Conservation (phyloP, 139 green algal genomes). For the Desmodesmus armatus region DNA sequence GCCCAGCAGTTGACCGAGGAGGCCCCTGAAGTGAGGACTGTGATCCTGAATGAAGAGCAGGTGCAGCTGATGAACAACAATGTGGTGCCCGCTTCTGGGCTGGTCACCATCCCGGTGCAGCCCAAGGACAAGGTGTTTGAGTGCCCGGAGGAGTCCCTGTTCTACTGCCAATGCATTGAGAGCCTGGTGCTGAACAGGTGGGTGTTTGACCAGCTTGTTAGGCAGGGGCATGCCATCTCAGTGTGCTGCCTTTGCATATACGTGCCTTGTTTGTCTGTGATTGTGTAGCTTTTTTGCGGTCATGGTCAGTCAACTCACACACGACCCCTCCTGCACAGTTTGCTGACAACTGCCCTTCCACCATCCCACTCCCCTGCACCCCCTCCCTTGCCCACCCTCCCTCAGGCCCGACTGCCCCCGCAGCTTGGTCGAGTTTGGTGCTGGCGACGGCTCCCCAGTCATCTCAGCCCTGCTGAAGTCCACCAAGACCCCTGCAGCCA, state of each 20-base stretch:
- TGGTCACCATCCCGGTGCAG: conserved; percentile 8
- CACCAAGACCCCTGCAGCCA: background rate
- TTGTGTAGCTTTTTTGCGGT: no score
- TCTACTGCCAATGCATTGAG: conserved; percentile 59
- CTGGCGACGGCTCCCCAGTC: conserved; percentile 60
- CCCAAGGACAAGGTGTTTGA: conserved; percentile 56
- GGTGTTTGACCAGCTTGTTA: no score
- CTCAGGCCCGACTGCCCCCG: conserved; percentile 3
- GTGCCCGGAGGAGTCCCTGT: conserved; percentile 61
- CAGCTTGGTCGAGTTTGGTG: conserved; percentile 63
- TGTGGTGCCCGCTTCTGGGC: background rate
- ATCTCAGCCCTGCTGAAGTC: conserved; percentile 51
- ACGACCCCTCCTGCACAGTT: background rate
- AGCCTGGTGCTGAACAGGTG: conserved; percentile 57
- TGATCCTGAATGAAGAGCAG: conserved; percentile 27
- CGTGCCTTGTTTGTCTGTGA: no score
- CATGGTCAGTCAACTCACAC: no score
- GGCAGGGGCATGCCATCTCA: no score
- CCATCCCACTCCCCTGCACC: background rate
- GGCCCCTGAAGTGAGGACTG: no score
- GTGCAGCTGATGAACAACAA: background rate
- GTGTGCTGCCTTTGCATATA: no score
- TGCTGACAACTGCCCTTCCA: background rate
- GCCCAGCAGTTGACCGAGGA: no score
- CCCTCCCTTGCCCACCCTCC: background rate